These are phyloP conservation scores for Verticillium isaacii DNA, from an alignment of 2,329 filamentous ascomycete genomes.

Conservation along the genomic window DNA sequence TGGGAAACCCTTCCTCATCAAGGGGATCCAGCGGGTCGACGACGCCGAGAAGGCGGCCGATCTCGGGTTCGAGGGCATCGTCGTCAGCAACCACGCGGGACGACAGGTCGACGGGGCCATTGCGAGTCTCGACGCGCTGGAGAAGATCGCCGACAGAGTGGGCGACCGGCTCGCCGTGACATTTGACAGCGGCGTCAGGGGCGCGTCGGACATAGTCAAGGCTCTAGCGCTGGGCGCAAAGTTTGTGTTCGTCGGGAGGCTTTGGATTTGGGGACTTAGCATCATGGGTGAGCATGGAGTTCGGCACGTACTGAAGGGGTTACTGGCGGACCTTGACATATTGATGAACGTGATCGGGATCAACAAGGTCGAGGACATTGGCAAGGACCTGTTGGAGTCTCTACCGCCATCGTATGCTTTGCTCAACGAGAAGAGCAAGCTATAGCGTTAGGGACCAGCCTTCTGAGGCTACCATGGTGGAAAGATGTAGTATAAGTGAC, in stretches of 20 bases:
- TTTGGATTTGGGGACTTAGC: slow-evolving; percentile 21
- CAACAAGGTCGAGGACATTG: slow-evolving; percentile 31
- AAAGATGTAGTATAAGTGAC: too few relatives aligned
- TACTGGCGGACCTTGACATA: slow-evolving; percentile 50
- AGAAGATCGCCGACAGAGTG: slow-evolving; percentile 54
- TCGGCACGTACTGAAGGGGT: not conserved
- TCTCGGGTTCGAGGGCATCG: slow-evolving; percentile 51
- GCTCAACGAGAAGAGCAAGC: not conserved
- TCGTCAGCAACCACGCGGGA: slow-evolving; percentile 59
- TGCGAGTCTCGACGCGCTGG: slow-evolving; percentile 49
- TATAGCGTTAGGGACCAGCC: not conserved
- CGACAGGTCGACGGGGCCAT: slow-evolving; percentile 41
- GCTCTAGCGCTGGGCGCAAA: slow-evolving; percentile 53
- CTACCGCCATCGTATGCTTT: slow-evolving; percentile 3
- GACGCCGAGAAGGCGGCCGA: slow-evolving; percentile 40
- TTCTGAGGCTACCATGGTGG: too few relatives aligned
- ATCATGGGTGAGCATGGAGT: slow-evolving; percentile 30
- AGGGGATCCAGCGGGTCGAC: slow-evolving; percentile 25
- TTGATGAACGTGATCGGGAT: slow-evolving; percentile 52
- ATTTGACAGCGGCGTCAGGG: slow-evolving; percentile 56
- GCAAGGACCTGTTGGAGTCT: slow-evolving; percentile 4
- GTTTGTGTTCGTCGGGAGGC: slow-evolving; percentile 53
- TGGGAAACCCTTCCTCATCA: slow-evolving; percentile 50
- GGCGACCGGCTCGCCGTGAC: slow-evolving; percentile 55
- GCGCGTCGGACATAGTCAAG: slow-evolving; percentile 56